phyloP scores from a whole-genome alignment of 345 rosid genomes.

The Psidium friedrichsthalianum region DNA sequence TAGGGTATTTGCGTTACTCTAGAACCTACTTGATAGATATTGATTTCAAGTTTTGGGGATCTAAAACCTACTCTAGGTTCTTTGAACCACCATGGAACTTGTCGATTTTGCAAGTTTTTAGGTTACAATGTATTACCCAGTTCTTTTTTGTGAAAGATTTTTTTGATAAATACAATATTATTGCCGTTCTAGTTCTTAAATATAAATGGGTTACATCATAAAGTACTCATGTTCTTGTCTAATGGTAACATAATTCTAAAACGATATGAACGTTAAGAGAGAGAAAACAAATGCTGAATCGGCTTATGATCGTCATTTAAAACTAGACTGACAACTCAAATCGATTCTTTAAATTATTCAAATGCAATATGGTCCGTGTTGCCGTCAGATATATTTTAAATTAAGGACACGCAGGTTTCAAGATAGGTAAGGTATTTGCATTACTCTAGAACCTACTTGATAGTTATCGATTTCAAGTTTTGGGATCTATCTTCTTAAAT shows the following conservation, averaged over 20 bases:
- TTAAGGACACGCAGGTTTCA: neutral
- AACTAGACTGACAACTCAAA: too few relatives aligned
- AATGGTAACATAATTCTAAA: neutral
- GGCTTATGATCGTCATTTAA: too few relatives aligned
- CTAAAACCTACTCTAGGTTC: neutral
- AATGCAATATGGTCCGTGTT: neutral
- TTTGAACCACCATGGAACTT: neutral
- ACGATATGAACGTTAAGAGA: neutral
- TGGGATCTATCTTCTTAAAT: neutral
- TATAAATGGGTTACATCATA: too few relatives aligned
- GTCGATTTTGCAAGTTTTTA: neutral
- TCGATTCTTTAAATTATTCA: neutral
- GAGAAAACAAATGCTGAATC: neutral
- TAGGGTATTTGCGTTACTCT: neutral
- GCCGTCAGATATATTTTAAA: too few relatives aligned
- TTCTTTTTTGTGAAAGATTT: neutral
- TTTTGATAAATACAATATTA: neutral
- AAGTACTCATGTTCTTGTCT: neutral
- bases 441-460: neutral
- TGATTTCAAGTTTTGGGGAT: neutral
- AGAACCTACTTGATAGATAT: neutral
- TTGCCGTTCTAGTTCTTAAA: neutral
- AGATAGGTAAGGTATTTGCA: neutral
- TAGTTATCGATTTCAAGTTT: neutral
- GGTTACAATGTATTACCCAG: neutral